Evolutionary conservation across 768 basidiomycete species (phyloP), one percentile per base, ranked within the genome.

Genomic region (Tylopilus vinaceipallidus): DNA sequence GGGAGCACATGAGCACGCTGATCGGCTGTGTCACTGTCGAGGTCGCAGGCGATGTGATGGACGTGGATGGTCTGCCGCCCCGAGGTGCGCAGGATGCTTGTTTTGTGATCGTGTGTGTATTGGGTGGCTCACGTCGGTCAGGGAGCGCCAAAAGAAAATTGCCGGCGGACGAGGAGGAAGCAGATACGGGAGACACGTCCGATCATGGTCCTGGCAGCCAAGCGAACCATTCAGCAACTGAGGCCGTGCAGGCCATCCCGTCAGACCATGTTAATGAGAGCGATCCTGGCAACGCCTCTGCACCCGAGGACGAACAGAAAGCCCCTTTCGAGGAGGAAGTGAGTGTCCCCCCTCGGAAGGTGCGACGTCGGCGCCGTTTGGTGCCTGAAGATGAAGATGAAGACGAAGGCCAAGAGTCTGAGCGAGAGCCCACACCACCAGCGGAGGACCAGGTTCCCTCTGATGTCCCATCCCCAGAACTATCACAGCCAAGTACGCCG

Each of bases 1-100:
- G 65, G 65, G 52, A 40, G 24, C 46, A 52, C 0, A 6, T 67
- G 1, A 43, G 48, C 13, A 38, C 52, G 5, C 54, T 42, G 42
- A 63, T 67, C 20, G 65, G 65, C 4, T 67, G 65, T 11, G 52
- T 52, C 35, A 57, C 50, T 4, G 56, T 66, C 37, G 41, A 51
- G 29, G 35, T 45, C 27, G 19, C 30, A 0, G 36, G 16, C 11
- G 33, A 7, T 9, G 16, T 39, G 10, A 30, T 11, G 9, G 20
- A 4, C 2, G 33, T 20, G 5, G 44, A 49, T 9, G 26, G 2
- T 14, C 48, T 0, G 30, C 34, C 30, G 0, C 17, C 22, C 12
- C 45, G 34, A 48, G 61, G 61, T 51, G 4, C 9, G 49, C 24
- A 9, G 2, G n/a, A 22, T 13, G 5, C 30, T 16, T 8, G 10